Evolutionary conservation across 176 grass and related monocot genomes (phyloP).

Genomic region (Luzula sylvatica): DNA sequence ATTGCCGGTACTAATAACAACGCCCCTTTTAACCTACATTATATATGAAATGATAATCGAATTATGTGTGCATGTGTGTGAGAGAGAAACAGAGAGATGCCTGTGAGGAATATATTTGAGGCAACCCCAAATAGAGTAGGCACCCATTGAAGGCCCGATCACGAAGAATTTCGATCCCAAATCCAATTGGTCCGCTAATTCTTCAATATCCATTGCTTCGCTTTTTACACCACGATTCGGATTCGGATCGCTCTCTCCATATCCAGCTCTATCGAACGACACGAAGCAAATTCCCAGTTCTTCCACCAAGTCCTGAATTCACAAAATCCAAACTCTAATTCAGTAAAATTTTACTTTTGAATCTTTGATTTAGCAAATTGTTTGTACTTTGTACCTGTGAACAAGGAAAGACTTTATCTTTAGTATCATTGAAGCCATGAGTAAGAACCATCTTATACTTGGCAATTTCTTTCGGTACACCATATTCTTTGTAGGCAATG

Average conservation of each 20-base stretch:
- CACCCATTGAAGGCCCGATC: conserved; percentile 47
- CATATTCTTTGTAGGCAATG: conserved; percentile 54
- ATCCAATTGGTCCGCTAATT: conserved; percentile 39
- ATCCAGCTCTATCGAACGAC: conserved; percentile 12
- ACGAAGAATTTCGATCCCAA: conserved; percentile 55
- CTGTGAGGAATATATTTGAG: conserved; percentile 63
- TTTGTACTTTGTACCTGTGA: conserved; percentile 27
- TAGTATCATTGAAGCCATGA: conserved; percentile 38
- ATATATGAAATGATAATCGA: too few species aligned
- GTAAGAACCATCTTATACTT: conserved; percentile 35
- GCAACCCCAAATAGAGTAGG: conserved; percentile 47
- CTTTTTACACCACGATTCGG: conserved; percentile 22
- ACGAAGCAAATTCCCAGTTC: conserved; percentile 4
- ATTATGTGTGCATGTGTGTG: too few species aligned
- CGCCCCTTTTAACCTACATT: conserved; percentile 25
- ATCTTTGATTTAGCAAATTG: neutral
- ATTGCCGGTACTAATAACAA: conserved; percentile 43
- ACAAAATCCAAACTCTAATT: too few species aligned
- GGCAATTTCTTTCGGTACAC: conserved; percentile 36
- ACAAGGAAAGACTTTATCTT: conserved; percentile 27
- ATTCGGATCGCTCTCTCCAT: conserved; percentile 11
- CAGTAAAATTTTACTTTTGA: conserved; percentile 2
- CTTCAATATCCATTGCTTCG: conserved; percentile 45
- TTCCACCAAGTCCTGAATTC: too few species aligned
- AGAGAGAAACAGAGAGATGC: neutral